phyloP scores from a whole-genome alignment of 2,329 filamentous ascomycete species.

The Epichloe uncinata region DNA sequence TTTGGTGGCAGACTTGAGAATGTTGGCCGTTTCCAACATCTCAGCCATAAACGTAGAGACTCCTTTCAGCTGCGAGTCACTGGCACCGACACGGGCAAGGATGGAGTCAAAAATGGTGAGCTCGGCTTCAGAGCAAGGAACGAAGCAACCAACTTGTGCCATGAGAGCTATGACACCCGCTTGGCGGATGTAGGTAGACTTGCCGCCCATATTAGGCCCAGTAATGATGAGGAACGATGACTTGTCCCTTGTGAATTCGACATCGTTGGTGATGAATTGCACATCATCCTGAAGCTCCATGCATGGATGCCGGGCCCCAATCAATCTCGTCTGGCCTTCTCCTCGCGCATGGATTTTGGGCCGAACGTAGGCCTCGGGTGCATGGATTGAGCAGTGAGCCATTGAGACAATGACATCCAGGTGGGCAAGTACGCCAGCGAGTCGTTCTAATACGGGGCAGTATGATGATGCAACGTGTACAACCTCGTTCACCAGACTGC shows the following conservation, averaged over 20 bases:
- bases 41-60: constrained; percentile 99
- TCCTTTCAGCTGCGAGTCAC: constrained; percentile 92
- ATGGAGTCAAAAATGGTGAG: constrained; percentile 98
- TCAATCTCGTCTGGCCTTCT: constrained; percentile 76
- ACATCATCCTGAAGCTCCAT: constrained; percentile 99
- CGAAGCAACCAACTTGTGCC: constrained; percentile 94
- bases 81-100: constrained; percentile 86
- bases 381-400: constrained; percentile 85
- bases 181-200: constrained; percentile 95
- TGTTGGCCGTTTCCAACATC: constrained; percentile 98
- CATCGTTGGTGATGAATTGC: constrained; percentile 96
- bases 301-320: constrained; percentile 88
- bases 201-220: constrained; percentile 97
- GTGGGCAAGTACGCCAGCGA: constrained; percentile 75
- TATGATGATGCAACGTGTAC: constrained; percentile 90
- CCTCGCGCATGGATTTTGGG: constrained; percentile 85
- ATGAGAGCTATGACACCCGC: constrained; percentile 94
- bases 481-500: constrained; percentile 80
- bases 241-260: constrained; percentile 60
- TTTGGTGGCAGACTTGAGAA: constrained; percentile 87
- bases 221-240: constrained; percentile 95
- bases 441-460: constrained; percentile 77
- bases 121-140: constrained; percentile 81
- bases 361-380: constrained; percentile 79
- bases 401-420: constrained; percentile 92